Conservation (phyloP, 2,329 filamentous ascomycete species). For the Sporothrix brunneoviolacea region DNA sequence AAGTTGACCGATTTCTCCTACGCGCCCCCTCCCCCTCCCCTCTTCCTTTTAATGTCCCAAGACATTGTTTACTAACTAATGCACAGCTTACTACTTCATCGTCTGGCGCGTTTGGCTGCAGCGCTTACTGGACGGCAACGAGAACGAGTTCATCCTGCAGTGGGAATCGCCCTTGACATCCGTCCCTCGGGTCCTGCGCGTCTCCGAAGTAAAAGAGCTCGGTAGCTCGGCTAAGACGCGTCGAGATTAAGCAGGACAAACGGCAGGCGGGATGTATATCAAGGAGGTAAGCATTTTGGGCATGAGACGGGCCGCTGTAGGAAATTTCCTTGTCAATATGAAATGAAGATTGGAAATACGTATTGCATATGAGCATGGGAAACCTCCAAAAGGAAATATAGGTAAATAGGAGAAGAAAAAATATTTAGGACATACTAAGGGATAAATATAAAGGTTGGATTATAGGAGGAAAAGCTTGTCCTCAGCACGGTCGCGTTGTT, state of each 20-base stretch:
- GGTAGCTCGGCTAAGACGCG: slow-evolving; percentile 22
- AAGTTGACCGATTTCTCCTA: not conserved
- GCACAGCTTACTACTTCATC: slow-evolving; percentile 69
- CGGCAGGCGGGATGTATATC: not conserved
- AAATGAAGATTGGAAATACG: too few species aligned
- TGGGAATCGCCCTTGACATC: slow-evolving; percentile 60
- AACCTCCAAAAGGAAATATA: too few species aligned
- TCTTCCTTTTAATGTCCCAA: not conserved
- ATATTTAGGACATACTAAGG: too few species aligned
- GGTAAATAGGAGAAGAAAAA: too few species aligned
- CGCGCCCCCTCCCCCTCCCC: not conserved
- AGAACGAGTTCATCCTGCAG: slow-evolving; percentile 62
- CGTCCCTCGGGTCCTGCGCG: slow-evolving; percentile 40
- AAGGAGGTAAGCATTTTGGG: too few species aligned
- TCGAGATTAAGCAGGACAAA: not conserved
- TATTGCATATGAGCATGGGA: too few species aligned
- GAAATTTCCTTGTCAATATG: too few species aligned
- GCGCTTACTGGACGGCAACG: slow-evolving; percentile 65
- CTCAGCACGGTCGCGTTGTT: too few species aligned
- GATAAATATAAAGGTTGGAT: too few species aligned
- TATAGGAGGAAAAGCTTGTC: too few species aligned
- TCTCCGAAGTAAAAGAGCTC: slow-evolving; percentile 16
- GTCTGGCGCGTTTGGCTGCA: slow-evolving; percentile 78
- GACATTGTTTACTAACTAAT: not conserved
- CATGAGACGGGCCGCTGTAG: too few species aligned